Evolutionary conservation across 495 filamentous ascomycete genomes (phyloP).

Genomic region (Aspergillus baeticus): DNA sequence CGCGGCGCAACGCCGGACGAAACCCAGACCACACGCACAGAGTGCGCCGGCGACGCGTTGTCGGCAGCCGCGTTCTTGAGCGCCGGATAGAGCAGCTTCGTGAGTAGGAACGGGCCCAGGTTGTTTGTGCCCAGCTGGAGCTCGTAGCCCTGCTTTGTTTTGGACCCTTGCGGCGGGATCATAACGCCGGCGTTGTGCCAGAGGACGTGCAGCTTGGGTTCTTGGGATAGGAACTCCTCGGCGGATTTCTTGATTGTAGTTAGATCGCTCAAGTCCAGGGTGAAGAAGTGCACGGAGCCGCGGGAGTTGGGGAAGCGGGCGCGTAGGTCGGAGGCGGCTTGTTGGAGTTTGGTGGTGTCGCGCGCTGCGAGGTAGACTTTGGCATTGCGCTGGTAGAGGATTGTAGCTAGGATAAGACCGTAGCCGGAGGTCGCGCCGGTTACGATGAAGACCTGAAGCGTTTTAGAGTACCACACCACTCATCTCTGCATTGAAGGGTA

Average conservation of each 20-base stretch:
- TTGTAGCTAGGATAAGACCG: conserved; percentile 36
- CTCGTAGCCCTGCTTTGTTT: conserved; percentile 35
- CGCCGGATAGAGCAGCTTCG: background rate
- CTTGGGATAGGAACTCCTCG: conserved; percentile 10
- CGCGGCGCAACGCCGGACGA: no score
- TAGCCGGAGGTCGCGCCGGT: conserved; percentile 42
- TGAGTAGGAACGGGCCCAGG: conserved; percentile 48
- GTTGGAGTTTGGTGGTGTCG: conserved; percentile 33
- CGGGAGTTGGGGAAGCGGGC: no score
- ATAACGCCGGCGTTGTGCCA: conserved; percentile 51
- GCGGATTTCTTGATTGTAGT: no score
- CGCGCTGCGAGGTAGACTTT: conserved; percentile 41
- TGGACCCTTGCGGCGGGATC: conserved; percentile 32
- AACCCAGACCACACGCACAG: no score
- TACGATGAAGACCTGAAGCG: no score
- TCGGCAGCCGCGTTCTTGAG: no score
- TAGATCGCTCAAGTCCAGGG: no score
- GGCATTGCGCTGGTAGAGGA: conserved; percentile 36
- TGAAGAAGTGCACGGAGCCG: no score
- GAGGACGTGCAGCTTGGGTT: conserved; percentile 46
- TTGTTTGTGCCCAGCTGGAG: conserved; percentile 47
- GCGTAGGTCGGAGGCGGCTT: no score
- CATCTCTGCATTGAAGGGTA: no score
- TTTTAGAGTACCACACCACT: no score
- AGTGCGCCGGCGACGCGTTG: no score